phyloP scores from a whole-genome alignment of 441 rosid genomes.

The Adansonia rubrostipa region DNA sequence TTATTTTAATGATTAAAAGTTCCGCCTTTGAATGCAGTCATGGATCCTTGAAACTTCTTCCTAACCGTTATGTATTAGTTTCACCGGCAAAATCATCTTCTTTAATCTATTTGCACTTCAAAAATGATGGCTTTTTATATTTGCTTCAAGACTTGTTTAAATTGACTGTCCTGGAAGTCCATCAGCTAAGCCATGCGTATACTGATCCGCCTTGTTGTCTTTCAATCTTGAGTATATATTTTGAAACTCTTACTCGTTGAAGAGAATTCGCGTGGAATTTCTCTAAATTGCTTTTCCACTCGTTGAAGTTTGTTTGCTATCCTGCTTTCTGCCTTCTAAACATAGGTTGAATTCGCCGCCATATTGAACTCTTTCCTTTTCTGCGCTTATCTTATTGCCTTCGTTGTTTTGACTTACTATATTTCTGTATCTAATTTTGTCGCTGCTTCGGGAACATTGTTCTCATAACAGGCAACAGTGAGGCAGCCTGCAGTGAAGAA shows the following conservation, averaged over 20 bases:
- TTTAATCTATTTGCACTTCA: background rate
- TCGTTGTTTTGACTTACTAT: too few relatives aligned
- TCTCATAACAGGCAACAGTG: slow-evolving; percentile 72
- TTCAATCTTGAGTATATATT: background rate
- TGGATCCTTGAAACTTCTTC: background rate
- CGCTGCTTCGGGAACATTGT: too few relatives aligned
- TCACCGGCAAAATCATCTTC: background rate
- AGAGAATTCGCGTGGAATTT: background rate
- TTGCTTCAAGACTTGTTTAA: too few relatives aligned
- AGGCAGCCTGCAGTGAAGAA: slow-evolving; percentile 74
- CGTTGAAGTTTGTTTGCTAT: background rate
- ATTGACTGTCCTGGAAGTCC: too few relatives aligned
- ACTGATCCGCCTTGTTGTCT: background rate
- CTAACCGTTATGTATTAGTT: background rate
- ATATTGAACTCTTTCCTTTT: background rate
- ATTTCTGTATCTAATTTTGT: too few relatives aligned
- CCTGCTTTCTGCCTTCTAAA: background rate
- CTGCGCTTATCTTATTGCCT: background rate
- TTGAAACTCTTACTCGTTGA: background rate
- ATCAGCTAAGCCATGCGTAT: too few relatives aligned
- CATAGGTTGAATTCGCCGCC: background rate
- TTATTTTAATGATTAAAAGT: background rate
- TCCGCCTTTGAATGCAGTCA: background rate
- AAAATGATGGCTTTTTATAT: background rate
- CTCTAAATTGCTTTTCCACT: background rate